Evolutionary conservation across 2,329 filamentous ascomycete genomes (phyloP), one percentile per base, ranked within the genome.

Genomic region (Anthostomella pinea): DNA sequence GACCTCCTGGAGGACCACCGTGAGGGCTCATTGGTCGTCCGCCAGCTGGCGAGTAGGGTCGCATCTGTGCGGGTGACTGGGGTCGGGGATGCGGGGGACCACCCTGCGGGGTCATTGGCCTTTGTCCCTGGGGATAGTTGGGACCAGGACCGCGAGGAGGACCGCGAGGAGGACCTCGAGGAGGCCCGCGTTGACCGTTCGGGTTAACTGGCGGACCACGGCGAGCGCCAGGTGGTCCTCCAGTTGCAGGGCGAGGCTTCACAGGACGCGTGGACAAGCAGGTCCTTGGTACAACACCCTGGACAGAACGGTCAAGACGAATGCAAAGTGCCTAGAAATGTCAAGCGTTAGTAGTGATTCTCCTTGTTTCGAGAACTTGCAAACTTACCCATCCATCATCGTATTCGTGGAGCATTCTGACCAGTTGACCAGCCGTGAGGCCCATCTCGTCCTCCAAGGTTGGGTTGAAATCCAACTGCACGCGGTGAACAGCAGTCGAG

Each of bases 311-410:
- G 64, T 97, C 90, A 54, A 97, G 82, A 48, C 84, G 85, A 51
- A 89, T 85, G 64, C 89, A 96, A 37, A 97, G 86, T 57, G 90
- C 87, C 87, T 90, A 48, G 5, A 34, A 41, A 15, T 33, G 30
- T 40, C 53, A 52, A n/a, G 55, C 66, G 42, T 60, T 35, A 37
- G 32, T 39, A 25, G 18, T 10, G 29, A 15, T 8, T 7, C 17
- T 15, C 21, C 27, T 18, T 25, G 13, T 21, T 32, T 24, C 8
- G 11, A 30, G 3, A 10, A 27, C 3, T 27, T 20, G 14, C 33
- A 18, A 37, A 75, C 85, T 76, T 77, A 91, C 87, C 93, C 93
- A 98, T 55, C 93, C 93, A 66, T 98, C 93, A 59, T 98, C 93
- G 56, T 97, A 98, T 65, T 95, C 90, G 58, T 97, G 91, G 34